phyloP scores from a whole-genome alignment of 1,139 yeast genomes.

The Yamadazyma membranifaciens region DNA sequence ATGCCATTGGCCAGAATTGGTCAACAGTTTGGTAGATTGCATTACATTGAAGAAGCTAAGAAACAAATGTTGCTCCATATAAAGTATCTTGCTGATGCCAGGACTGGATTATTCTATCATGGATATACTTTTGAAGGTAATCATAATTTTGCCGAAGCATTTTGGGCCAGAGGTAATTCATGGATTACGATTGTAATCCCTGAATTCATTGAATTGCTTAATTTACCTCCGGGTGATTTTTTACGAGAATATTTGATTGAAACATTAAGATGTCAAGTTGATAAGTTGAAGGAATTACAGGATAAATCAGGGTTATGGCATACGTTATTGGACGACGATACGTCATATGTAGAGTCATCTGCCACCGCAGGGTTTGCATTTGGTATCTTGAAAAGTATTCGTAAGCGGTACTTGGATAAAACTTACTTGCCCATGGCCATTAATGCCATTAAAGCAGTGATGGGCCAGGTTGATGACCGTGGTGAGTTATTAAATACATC shows the following conservation, averaged over 20 bases:
- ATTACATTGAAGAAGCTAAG: constrained; percentile 31
- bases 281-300: constrained; percentile 22
- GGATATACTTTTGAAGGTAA: constrained; percentile 31
- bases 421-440: constrained; percentile 22
- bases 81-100: constrained; percentile 26
- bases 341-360: constrained; percentile 29
- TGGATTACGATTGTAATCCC: constrained; percentile 38
- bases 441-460: constrained; percentile 27
- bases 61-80: constrained; percentile 31
- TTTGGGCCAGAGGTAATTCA: constrained; percentile 37
- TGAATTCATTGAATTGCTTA: constrained; percentile 28
- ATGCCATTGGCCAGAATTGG: constrained; percentile 34
- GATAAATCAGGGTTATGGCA: constrained; percentile 30
- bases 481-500: constrained; percentile 32
- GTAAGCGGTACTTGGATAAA: constrained; percentile 21
- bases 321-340: constrained; percentile 28
- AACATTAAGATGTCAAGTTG: constrained; percentile 26
- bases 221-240: constrained; percentile 23
- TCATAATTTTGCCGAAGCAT: constrained; percentile 30
- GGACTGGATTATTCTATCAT: constrained; percentile 31
- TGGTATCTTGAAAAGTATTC: constrained; percentile 27
- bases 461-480: constrained; percentile 21
- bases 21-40: constrained; percentile 22
- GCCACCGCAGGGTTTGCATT: constrained; percentile 37
- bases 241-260: constrained; percentile 24